phyloP scores from a whole-genome alignment of 1,139 yeast genomes.

The Suhomyces wounanorum region DNA sequence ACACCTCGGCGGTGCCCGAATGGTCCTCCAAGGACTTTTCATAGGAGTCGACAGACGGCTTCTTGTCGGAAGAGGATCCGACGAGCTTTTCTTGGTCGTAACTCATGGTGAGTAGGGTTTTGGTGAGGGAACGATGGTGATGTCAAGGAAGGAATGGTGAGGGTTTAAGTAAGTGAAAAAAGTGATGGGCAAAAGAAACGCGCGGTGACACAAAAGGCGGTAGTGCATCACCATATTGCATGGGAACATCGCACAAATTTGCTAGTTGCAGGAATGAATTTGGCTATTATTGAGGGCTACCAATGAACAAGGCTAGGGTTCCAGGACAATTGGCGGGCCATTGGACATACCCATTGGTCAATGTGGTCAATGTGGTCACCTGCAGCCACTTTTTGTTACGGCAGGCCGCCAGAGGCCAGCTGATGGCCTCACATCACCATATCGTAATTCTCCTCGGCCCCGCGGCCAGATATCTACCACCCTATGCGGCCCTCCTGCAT shows the following conservation, averaged over 20 bases:
- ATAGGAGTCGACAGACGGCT: conserved; percentile 27
- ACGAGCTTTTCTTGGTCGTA: conserved; percentile 15
- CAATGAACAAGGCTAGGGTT: too few species aligned
- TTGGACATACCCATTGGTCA: too few species aligned
- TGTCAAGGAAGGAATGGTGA: background rate
- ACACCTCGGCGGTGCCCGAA: conserved; percentile 26
- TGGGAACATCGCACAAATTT: background rate
- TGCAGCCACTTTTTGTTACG: too few species aligned
- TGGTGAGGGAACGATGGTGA: background rate
- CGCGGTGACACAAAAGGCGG: conserved; percentile 2
- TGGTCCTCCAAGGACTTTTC: conserved; percentile 29
- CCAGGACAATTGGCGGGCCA: too few species aligned
- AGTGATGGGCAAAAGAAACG: conserved; percentile 12
- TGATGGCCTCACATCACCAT: too few species aligned
- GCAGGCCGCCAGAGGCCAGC: too few species aligned
- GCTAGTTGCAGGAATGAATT: too few species aligned
- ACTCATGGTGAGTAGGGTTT: conserved; percentile 8
- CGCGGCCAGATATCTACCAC: background rate
- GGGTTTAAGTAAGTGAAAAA: conserved; percentile 9
- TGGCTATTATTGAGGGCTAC: too few species aligned
- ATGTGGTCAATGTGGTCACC: too few species aligned
- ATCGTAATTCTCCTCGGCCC: background rate
- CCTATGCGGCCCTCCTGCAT: background rate
- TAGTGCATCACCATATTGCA: background rate
- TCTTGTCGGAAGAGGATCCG: conserved; percentile 10